Evolutionary conservation across 1,284 basidiomycete species (phyloP).

Genomic region (Wolfiporia cocos): DNA sequence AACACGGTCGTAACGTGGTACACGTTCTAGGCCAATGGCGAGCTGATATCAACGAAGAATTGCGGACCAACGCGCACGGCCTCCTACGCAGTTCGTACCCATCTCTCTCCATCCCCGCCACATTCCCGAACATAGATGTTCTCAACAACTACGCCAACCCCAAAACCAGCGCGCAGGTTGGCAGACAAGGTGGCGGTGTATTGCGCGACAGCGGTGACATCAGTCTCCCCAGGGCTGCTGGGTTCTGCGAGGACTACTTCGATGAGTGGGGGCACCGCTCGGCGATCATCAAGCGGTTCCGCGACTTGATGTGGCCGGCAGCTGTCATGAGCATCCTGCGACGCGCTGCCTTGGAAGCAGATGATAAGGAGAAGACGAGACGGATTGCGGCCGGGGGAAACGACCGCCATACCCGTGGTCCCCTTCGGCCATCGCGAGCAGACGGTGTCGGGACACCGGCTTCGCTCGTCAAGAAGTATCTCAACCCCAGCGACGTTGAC

Average conservation of each 20-base stretch:
- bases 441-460: slow-evolving; percentile 31
- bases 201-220: slow-evolving; percentile 27
- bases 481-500: slow-evolving; percentile 23
- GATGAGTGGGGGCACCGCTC: slow-evolving; percentile 47
- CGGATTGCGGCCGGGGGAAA: slow-evolving; percentile 14
- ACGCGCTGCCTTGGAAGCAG: slow-evolving; percentile 35
- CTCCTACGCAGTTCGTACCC: slow-evolving; percentile 30
- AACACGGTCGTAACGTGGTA: slow-evolving; percentile 18
- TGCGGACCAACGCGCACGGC: slow-evolving; percentile 39
- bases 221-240: slow-evolving; percentile 38
- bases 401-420: slow-evolving; percentile 17
- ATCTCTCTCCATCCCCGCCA: slow-evolving; percentile 28
- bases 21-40: slow-evolving; percentile 36
- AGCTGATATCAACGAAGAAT: slow-evolving; percentile 35
- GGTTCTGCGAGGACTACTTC: slow-evolving; percentile 48
- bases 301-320: slow-evolving; percentile 33
- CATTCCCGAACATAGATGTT: slow-evolving; percentile 35
- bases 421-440: slow-evolving; percentile 13
- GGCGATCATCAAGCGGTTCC: slow-evolving; percentile 34
- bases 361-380: slow-evolving; percentile 26
- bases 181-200: slow-evolving; percentile 18
- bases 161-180: slow-evolving; percentile 16
- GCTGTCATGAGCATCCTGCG: slow-evolving; percentile 35
- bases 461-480: slow-evolving; percentile 26
- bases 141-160: slow-evolving; percentile 44